phyloP scores from a whole-genome alignment of 139 green algal species.

The Chlorella sorokiniana region DNA sequence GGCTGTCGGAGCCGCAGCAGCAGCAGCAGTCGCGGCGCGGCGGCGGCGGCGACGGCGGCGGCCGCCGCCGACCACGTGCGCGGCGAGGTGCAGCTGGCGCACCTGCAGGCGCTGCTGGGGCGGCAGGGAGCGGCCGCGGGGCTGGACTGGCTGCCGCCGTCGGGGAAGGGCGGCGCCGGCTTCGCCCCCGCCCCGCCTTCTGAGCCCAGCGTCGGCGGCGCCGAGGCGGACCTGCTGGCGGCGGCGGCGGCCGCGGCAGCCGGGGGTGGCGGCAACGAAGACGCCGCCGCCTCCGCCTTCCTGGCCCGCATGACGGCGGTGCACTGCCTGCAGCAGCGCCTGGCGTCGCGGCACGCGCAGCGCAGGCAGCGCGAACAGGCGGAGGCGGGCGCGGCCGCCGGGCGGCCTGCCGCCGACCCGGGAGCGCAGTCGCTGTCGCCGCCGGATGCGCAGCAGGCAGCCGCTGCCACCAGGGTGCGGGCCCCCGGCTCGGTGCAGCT shows the following conservation, averaged over 20 bases:
- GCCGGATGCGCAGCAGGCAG: background rate
- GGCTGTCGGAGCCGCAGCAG: too few relatives aligned
- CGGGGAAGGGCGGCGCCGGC: too few relatives aligned
- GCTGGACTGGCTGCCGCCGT: too few relatives aligned
- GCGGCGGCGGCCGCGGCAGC: background rate
- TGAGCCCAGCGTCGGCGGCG: background rate
- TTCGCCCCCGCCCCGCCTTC: too few relatives aligned
- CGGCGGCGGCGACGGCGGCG: too few relatives aligned
- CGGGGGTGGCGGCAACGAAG: background rate
- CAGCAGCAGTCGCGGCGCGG: too few relatives aligned
- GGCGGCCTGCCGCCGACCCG: background rate
- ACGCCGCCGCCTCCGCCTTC: background rate
- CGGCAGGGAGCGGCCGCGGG: background rate
- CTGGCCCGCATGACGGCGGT: conserved; percentile 16
- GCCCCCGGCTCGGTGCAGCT: background rate
- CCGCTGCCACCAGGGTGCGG: background rate
- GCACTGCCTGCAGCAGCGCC: conserved; percentile 17
- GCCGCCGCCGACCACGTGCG: too few relatives aligned
- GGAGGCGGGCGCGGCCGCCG: background rate
- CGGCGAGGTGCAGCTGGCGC: background rate
- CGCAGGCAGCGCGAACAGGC: conserved; percentile 3
- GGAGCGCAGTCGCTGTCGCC: background rate
- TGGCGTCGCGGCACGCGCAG: background rate
- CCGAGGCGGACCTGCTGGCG: too few relatives aligned
- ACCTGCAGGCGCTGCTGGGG: background rate